Evolutionary conservation across 2,329 filamentous ascomycete genomes (phyloP).

Genomic region (Rutstroemia sydowiana): DNA sequence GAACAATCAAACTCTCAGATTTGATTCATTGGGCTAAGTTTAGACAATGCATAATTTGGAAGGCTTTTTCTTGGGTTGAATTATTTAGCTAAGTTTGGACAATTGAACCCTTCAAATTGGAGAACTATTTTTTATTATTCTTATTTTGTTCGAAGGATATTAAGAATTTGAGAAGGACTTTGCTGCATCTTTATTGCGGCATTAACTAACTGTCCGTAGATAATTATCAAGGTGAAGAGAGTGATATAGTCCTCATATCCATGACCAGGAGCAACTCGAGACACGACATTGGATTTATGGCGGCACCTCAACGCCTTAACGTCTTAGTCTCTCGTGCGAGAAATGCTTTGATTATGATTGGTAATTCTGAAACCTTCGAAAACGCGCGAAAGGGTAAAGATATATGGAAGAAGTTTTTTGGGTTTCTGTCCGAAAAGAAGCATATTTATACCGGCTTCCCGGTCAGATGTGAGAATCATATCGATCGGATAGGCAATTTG

Average conservation of each 20-base stretch:
- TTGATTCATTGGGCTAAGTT: too few relatives aligned
- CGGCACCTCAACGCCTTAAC: conserved; percentile 57
- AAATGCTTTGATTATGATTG: conserved; percentile 59
- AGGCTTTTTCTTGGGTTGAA: too few relatives aligned
- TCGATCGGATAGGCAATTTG: conserved; percentile 40
- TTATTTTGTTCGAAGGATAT: too few relatives aligned
- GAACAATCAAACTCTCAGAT: too few relatives aligned
- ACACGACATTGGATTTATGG: conserved; percentile 65
- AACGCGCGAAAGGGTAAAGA: conserved; percentile 47
- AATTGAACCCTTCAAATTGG: too few relatives aligned
- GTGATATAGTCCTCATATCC: conserved; percentile 62
- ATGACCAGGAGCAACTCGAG: conserved; percentile 58
- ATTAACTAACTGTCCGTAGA: conserved; percentile 37
- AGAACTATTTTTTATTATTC: too few relatives aligned
- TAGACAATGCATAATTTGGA: too few relatives aligned
- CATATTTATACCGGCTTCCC: conserved; percentile 55
- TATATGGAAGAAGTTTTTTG: conserved; percentile 52
- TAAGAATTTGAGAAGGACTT: too few relatives aligned
- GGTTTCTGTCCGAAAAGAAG: conserved; percentile 42
- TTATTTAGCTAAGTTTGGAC: too few relatives aligned
- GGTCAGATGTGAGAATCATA: conserved; percentile 53
- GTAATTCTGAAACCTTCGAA: conserved; percentile 61
- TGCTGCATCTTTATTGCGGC: too few relatives aligned
- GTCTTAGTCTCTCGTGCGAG: conserved; percentile 63
- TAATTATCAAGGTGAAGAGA: conserved; percentile 74